A percentile compares a stretch with the other conserved stretches of the same genome.
Evolutionary conservation across 768 basidiomycete genomes (phyloP).

Genomic region (Leucosporidium yakuticum): DNA sequence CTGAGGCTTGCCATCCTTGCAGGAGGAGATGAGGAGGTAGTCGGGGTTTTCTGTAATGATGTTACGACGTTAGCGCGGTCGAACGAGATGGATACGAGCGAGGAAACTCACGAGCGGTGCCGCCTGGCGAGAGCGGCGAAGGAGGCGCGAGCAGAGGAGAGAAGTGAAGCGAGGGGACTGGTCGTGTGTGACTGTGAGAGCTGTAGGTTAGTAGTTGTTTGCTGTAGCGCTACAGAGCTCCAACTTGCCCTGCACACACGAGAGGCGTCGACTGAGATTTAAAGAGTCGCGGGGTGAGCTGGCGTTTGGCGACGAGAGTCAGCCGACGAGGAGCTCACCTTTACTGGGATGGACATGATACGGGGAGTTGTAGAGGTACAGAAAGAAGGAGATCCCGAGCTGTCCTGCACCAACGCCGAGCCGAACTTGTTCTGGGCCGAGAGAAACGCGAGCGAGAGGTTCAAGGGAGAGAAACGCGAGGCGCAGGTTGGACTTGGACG

Average conservation of each 20-base stretch:
- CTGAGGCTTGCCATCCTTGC: slow-evolving; percentile 92
- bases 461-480: too few relatives aligned
- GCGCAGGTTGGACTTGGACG: too few relatives aligned
- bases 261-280: slow-evolving; percentile 26
- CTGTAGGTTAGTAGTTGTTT: not conserved
- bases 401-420: too few relatives aligned
- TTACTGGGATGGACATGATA: not conserved
- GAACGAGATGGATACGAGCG: too few relatives aligned
- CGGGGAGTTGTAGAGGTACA: too few relatives aligned
- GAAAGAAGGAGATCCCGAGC: too few relatives aligned
- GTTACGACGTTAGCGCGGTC: too few relatives aligned
- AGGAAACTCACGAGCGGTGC: too few relatives aligned
- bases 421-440: too few relatives aligned
- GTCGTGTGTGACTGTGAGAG: slow-evolving; percentile 44
- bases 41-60: slow-evolving; percentile 57
- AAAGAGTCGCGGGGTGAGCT: not conserved
- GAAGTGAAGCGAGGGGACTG: slow-evolving; percentile 88
- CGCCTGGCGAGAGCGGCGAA: too few relatives aligned
- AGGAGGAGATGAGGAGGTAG: slow-evolving; percentile 87
- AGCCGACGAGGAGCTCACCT: not conserved
- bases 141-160: slow-evolving; percentile 58
- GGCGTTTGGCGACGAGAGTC: not conserved
- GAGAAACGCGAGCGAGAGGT: too few relatives aligned
- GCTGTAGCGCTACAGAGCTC: not conserved
- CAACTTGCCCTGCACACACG: slow-evolving; percentile 28